A percentile compares a stretch with the other conserved stretches of the same genome.
These are phyloP conservation scores for Ichthyophthirius multifiliis DNA, from an alignment of 169 alveolate genomes.

Conservation along the genomic window DNA sequence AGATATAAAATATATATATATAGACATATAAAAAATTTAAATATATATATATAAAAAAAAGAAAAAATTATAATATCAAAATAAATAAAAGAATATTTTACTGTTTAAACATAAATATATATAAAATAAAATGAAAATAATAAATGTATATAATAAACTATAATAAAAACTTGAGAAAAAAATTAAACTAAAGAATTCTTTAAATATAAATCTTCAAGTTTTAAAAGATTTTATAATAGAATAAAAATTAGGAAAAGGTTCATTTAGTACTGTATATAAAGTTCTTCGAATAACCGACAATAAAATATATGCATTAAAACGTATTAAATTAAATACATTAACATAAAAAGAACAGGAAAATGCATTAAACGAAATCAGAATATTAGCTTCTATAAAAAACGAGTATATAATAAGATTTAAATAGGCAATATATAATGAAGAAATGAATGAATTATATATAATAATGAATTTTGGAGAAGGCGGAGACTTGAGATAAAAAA, in stretches of 20 bases:
- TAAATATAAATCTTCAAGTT: too few species aligned
- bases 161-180: too few species aligned
- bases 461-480: neutral
- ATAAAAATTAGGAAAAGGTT: conserved; percentile 66
- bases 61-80: too few species aligned
- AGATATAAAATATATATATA: too few species aligned
- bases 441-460: conserved; percentile 33
- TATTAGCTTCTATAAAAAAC: conserved; percentile 76
- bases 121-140: too few species aligned
- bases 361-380: conserved; percentile 81
- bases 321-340: conserved; percentile 61
- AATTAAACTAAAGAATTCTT: too few species aligned
- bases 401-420: conserved; percentile 64
- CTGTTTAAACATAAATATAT: too few species aligned
- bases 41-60: too few species aligned
- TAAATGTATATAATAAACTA: too few species aligned
- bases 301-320: conserved; percentile 69
- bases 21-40: too few species aligned
- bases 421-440: too few species aligned
- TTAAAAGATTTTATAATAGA: conserved; percentile 58
- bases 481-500: neutral
- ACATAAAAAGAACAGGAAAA: conserved; percentile 73
- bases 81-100: too few species aligned
- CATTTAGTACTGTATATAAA: conserved; percentile 54
- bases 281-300: conserved; percentile 51